These are phyloP conservation scores for Torulaspora gathmanii DNA, from an alignment of 805 yeast genomes.

Conservation along the genomic window DNA sequence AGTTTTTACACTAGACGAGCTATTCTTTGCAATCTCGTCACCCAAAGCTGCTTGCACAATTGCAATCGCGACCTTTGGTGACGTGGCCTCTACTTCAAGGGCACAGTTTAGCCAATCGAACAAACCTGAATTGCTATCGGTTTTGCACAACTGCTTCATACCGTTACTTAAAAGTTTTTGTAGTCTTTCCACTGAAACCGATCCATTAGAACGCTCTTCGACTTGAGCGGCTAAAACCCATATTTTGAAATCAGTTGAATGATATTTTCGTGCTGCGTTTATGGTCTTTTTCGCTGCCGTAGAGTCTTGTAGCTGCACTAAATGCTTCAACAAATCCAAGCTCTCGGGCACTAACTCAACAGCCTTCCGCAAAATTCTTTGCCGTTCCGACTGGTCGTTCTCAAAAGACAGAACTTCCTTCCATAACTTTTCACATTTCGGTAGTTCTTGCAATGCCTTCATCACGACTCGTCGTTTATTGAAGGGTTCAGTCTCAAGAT, in stretches of 20 bases:
- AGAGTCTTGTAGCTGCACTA: conserved; percentile 44
- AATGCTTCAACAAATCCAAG: conserved; percentile 59
- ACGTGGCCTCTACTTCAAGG: conserved; percentile 45
- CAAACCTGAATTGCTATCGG: conserved; percentile 35
- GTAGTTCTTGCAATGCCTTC: conserved; percentile 66
- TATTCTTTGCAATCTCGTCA: conserved; percentile 29
- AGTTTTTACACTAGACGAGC: conserved; percentile 21
- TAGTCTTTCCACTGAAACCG: conserved; percentile 39
- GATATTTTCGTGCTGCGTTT: conserved; percentile 53
- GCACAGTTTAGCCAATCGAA: conserved; percentile 57
- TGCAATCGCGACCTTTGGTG: conserved; percentile 47
- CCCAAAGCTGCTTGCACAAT: conserved; percentile 44
- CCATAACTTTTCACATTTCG: conserved; percentile 65
- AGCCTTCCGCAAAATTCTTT: conserved; percentile 58
- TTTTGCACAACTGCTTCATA: conserved; percentile 47
- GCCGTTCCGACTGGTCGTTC: conserved; percentile 43
- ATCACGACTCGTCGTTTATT: conserved; percentile 56
- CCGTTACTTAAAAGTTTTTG: conserved; percentile 34
- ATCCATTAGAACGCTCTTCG: conserved; percentile 50
- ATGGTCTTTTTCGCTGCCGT: conserved; percentile 51
- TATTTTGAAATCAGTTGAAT: conserved; percentile 46
- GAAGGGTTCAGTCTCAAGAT: conserved; percentile 54
- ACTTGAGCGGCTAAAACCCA: conserved; percentile 70
- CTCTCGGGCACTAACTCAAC: conserved; percentile 62
- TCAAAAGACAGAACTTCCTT: conserved; percentile 56